Evolutionary conservation across 2,329 filamentous ascomycete species (phyloP).

Genomic region (Mariannaea elegans): DNA sequence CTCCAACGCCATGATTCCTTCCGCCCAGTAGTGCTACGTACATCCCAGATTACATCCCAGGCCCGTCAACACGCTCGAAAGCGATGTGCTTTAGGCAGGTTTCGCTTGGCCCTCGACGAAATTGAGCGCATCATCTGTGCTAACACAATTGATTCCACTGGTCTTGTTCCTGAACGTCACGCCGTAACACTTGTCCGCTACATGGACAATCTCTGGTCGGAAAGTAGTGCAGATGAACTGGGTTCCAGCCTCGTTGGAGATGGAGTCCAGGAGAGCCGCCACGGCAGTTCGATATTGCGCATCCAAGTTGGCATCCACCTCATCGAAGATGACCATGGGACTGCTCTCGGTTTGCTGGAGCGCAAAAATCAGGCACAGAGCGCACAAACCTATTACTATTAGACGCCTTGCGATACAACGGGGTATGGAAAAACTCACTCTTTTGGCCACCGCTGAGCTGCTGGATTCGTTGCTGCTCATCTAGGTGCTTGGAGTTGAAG

Average conservation of each 20-base stretch:
- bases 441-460: slow-evolving; percentile 98
- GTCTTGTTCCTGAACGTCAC: slow-evolving; percentile 95
- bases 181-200: slow-evolving; percentile 97
- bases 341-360: slow-evolving; percentile 97
- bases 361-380: slow-evolving; percentile 97
- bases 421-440: slow-evolving; percentile 67
- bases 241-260: slow-evolving; percentile 71
- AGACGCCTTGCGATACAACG: not conserved
- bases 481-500: slow-evolving; percentile 95
- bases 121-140: slow-evolving; percentile 84
- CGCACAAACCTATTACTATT: slow-evolving; percentile 76
- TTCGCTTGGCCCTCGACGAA: slow-evolving; percentile 88
- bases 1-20: slow-evolving; percentile 37
- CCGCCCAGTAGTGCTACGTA: slow-evolving; percentile 34
- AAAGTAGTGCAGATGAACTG: slow-evolving; percentile 99
- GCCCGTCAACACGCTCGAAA: not conserved
- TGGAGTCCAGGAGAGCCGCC: slow-evolving; percentile 84
- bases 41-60: slow-evolving; percentile 24
- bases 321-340: slow-evolving; percentile 98
- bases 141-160: slow-evolving; percentile 91
- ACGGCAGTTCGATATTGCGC: slow-evolving; percentile 98
- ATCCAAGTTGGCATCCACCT: slow-evolving; percentile 98
- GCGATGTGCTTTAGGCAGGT: slow-evolving; percentile 34
- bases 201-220: slow-evolving; percentile 92
- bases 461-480: slow-evolving; percentile 97